Conservation (phyloP, 805 yeast species). For the Candida succiphila region DNA sequence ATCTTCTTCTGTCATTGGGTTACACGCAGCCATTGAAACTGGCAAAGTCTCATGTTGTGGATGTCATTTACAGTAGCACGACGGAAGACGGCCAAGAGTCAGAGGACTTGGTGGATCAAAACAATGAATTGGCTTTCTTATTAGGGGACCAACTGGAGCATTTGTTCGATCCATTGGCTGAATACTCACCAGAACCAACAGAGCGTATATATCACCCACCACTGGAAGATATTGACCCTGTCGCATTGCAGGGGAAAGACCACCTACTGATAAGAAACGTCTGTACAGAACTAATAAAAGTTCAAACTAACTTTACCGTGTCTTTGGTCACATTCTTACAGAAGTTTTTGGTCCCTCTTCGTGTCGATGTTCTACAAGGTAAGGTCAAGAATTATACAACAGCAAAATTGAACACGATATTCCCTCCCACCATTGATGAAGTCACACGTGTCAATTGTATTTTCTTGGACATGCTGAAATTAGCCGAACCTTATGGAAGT, state of each 20-base stretch:
- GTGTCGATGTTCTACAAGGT: conserved; percentile 56
- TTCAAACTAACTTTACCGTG: conserved; percentile 70
- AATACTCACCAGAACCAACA: conserved; percentile 86
- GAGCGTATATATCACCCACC: conserved; percentile 66
- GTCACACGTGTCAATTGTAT: conserved; percentile 84
- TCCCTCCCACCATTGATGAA: conserved; percentile 95
- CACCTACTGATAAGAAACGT: conserved; percentile 36
- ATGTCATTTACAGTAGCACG: conserved; percentile 74
- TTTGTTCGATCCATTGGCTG: conserved; percentile 80
- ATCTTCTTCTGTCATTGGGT: conserved; percentile 44
- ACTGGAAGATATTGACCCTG: conserved; percentile 10
- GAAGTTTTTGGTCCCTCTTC: conserved; percentile 66
- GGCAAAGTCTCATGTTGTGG: conserved; percentile 45
- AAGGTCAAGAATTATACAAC: conserved; percentile 46
- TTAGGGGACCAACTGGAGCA: conserved; percentile 84
- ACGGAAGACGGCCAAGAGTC: conserved; percentile 24
- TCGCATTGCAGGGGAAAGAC: conserved; percentile 15
- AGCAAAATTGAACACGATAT: conserved; percentile 60
- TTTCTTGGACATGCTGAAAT: conserved; percentile 60
- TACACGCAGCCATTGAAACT: conserved; percentile 34
- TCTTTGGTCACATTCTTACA: conserved; percentile 68
- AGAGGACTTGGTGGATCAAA: conserved; percentile 35
- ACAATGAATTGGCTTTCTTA: conserved; percentile 65
- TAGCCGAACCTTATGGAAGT: conserved; percentile 61
- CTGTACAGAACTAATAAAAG: conserved; percentile 52